Evolutionary conservation across 257 asterid genomes (phyloP).

Genomic region (Nemophila menziesii): DNA sequence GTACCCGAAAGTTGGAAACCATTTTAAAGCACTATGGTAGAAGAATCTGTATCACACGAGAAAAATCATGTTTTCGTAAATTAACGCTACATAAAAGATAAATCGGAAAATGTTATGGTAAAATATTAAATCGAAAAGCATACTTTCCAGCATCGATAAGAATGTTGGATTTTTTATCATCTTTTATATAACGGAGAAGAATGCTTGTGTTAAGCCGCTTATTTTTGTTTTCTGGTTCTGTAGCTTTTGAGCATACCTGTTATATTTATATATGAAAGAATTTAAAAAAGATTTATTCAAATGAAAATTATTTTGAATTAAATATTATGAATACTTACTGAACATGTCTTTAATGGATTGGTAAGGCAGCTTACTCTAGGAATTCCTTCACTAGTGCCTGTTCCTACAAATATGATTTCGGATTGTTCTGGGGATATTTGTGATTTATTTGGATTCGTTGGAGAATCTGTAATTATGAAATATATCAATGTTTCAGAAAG

Average conservation of each 20-base stretch:
- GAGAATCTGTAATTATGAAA: conserved; percentile 30
- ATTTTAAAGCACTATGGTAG: conserved; percentile 93
- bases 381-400: conserved; percentile 98
- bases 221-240: conserved; percentile 64
- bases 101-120: neutral
- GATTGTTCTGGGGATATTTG: conserved; percentile 32
- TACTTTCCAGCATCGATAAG: conserved; percentile 98
- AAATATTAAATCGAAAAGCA: conserved; percentile 7
- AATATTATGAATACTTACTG: conserved; percentile 29
- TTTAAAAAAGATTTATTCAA: neutral
- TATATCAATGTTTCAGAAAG: neutral
- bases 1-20: conserved; percentile 96
- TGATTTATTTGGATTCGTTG: conserved; percentile 21
- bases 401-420: conserved; percentile 72
- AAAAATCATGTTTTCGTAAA: conserved; percentile 15
- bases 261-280: neutral
- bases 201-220: conserved; percentile 93
- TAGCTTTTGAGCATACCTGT: conserved; percentile 84
- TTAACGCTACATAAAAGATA: neutral
- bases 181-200: conserved; percentile 53
- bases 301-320: no score
- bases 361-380: conserved; percentile 99
- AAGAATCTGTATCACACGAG: conserved; percentile 65
- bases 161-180: conserved; percentile 53
- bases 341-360: conserved; percentile 53